Evolutionary conservation across 441 rosid species (phyloP).

Genomic region (Aquilaria agallochum): DNA sequence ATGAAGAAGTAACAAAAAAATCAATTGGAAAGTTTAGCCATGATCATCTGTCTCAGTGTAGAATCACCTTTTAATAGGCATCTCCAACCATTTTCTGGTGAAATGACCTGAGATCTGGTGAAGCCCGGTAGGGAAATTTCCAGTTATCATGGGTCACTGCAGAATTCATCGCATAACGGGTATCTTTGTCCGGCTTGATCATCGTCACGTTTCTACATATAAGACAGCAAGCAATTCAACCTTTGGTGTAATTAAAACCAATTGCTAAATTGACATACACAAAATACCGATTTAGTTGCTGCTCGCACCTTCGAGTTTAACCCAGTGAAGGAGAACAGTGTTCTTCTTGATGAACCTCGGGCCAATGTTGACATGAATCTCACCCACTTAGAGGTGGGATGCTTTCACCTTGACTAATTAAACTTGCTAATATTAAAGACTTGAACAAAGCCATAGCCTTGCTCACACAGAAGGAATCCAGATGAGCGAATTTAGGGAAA

Average conservation of each 20-base stretch:
- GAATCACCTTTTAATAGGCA: conserved; percentile 56
- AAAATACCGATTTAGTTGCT: conserved; percentile 43
- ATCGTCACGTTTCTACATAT: conserved; percentile 56
- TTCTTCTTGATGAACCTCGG: conserved; percentile 96
- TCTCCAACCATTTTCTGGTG: conserved; percentile 42
- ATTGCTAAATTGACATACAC: not conserved
- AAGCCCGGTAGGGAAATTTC: conserved; percentile 76
- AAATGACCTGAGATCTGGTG: conserved; percentile 68
- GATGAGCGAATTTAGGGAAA: not conserved
- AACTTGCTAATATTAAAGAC: conserved; percentile 22
- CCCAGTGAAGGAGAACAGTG: conserved; percentile 82
- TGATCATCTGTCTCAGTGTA: too few relatives aligned
- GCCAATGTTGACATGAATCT: conserved; percentile 75
- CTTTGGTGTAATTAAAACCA: not conserved
- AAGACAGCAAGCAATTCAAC: not conserved
- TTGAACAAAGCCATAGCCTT: conserved; percentile 39
- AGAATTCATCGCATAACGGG: conserved; percentile 71
- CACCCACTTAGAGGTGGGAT: conserved; percentile 28
- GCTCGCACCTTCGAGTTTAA: conserved; percentile 46
- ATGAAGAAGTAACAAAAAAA: not conserved
- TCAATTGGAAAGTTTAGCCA: too few relatives aligned
- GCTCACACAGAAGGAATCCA: not conserved
- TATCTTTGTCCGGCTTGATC: conserved; percentile 76
- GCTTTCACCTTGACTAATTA: conserved; percentile 5
- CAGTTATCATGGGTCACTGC: conserved; percentile 82